Conservation (phyloP, 2,329 filamentous ascomycete genomes). For the Beauveria asiatica region DNA sequence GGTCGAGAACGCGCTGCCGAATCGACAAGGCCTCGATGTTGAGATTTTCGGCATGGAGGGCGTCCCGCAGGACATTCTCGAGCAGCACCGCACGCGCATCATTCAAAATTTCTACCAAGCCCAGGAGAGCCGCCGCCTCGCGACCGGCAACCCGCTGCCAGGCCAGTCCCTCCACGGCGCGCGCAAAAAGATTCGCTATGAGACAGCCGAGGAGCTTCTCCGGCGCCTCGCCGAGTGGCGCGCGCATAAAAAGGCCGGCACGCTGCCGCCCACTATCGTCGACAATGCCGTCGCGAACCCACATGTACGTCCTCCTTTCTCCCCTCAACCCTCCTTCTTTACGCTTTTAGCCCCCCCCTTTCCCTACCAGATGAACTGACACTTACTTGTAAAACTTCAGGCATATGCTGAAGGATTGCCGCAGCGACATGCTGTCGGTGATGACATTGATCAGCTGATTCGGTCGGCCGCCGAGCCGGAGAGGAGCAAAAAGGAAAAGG, state of each 20-base stretch:
- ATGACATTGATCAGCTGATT: conserved; percentile 58
- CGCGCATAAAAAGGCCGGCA: conserved; percentile 53
- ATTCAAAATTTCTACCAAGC: conserved; percentile 77
- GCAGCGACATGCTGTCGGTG: conserved; percentile 29
- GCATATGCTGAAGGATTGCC: conserved; percentile 22
- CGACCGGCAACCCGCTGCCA: conserved; percentile 75
- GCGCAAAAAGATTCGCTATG: conserved; percentile 63
- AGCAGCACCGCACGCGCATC: conserved; percentile 80
- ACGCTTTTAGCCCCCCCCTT: background rate
- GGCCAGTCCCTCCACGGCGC: conserved; percentile 57
- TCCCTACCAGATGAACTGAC: background rate
- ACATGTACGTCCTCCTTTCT: background rate
- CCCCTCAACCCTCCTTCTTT: background rate
- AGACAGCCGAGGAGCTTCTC: conserved; percentile 70
- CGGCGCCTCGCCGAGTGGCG: conserved; percentile 70
- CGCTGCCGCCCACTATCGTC: conserved; percentile 33
- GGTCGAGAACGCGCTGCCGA: conserved; percentile 87
- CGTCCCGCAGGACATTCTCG: conserved; percentile 75
- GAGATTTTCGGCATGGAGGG: conserved; percentile 99
- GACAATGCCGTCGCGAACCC: background rate
- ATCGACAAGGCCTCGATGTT: conserved; percentile 75
- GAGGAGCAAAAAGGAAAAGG: conserved; percentile 60
- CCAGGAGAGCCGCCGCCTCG: conserved; percentile 71
- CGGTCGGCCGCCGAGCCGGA: conserved; percentile 50
- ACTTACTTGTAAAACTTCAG: background rate